phyloP scores from a whole-genome alignment of 495 filamentous ascomycete genomes.

The Talaromyces ruber region DNA sequence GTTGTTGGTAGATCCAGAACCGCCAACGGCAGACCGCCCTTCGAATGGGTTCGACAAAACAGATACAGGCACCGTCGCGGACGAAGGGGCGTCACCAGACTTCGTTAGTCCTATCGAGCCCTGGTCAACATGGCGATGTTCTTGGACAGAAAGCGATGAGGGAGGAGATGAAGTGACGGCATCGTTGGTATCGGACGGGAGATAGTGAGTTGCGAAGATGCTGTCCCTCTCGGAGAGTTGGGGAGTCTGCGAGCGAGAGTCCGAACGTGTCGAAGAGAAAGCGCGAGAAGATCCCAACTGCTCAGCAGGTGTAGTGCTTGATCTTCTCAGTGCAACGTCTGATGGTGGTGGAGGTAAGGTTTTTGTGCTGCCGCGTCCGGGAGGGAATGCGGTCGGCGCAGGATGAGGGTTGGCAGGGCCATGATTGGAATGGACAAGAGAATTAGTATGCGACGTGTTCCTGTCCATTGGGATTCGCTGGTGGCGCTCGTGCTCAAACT shows the following conservation, averaged over 20 bases:
- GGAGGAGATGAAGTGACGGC: conserved; percentile 29
- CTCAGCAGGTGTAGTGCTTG: conserved; percentile 16
- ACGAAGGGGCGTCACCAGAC: conserved; percentile 25
- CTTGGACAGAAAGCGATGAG: conserved; percentile 32
- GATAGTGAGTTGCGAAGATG: conserved; percentile 56
- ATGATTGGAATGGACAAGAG: background rate
- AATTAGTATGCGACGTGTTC: background rate
- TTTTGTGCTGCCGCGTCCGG: conserved; percentile 15
- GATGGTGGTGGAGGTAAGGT: conserved; percentile 5
- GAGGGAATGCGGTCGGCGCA: background rate
- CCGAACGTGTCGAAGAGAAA: background rate
- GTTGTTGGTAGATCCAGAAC: background rate
- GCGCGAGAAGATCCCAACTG: conserved; percentile 13
- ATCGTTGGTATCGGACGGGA: conserved; percentile 36
- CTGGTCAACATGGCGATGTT: conserved; percentile 18
- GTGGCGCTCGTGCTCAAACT: conserved; percentile 27
- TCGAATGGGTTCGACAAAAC: conserved; percentile 10
- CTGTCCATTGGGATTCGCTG: conserved; percentile 17
- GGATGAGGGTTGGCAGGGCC: background rate
- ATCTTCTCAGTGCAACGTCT: conserved; percentile 29
- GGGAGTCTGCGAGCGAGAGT: conserved; percentile 24
- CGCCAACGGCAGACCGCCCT: background rate
- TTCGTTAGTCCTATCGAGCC: conserved; percentile 4
- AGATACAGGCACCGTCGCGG: background rate
- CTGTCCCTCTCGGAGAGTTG: conserved; percentile 55